phyloP scores from a whole-genome alignment of 805 yeast genomes.

The Candida andamanensis region DNA sequence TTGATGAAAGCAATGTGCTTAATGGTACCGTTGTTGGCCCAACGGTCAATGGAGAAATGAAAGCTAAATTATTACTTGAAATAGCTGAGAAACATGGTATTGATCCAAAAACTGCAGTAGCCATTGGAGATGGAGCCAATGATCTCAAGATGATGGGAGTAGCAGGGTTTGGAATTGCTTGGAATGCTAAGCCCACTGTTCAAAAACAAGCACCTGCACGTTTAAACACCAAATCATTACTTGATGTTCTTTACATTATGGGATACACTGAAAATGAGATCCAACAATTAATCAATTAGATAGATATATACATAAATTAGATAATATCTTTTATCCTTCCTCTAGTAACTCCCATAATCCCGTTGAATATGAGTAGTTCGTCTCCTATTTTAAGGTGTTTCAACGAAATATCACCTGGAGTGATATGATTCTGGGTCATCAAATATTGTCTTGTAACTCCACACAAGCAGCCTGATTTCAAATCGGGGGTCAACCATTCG shows the following conservation, averaged over 20 bases:
- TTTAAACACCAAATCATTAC: constrained; percentile 67
- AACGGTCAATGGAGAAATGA: constrained; percentile 79
- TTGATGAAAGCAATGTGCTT: constrained; percentile 44
- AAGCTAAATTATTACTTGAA: constrained; percentile 65
- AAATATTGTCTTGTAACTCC: constrained; percentile 75
- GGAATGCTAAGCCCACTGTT: constrained; percentile 95
- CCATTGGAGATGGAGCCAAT: constrained; percentile 97
- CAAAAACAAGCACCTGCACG: constrained; percentile 78
- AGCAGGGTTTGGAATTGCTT: constrained; percentile 94
- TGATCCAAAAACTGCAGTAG: constrained; percentile 53
- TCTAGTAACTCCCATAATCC: constrained; percentile 71
- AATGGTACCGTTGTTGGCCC: constrained; percentile 77
- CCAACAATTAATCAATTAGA: constrained; percentile 20
- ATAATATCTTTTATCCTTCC: constrained; percentile 37
- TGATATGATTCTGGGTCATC: constrained; percentile 45
- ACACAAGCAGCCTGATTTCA: constrained; percentile 75
- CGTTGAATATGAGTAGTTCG: constrained; percentile 71
- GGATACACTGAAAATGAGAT: constrained; percentile 64
- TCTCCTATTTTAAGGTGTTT: constrained; percentile 59
- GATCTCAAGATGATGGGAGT: constrained; percentile 87
- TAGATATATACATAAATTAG: background rate
- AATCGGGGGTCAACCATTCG: constrained; percentile 77
- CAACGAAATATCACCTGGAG: constrained; percentile 46
- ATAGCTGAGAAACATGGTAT: constrained; percentile 54
- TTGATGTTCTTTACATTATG: constrained; percentile 73